Evolutionary conservation across 352 stramenopile genomes (phyloP).

Genomic region (Pythium dissimile): DNA sequence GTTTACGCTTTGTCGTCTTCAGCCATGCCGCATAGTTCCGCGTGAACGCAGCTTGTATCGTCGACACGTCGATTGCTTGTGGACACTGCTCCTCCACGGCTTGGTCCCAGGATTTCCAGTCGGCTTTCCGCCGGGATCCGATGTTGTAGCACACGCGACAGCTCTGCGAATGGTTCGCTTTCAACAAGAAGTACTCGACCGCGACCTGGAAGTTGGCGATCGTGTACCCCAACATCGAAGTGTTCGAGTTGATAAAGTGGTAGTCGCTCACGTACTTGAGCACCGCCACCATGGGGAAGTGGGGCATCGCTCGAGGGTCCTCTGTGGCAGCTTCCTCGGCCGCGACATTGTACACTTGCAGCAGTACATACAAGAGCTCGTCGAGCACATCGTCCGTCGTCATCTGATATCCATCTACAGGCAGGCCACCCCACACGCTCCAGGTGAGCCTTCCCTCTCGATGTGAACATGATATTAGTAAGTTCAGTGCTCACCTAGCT

Average conservation of each 20-base stretch:
- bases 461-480: too few relatives aligned
- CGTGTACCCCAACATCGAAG: constrained; percentile 71
- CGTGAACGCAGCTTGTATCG: constrained; percentile 15
- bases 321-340: constrained; percentile 5
- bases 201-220: constrained; percentile 81
- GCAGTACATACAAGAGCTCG: constrained; percentile 63
- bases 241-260: constrained; percentile 85
- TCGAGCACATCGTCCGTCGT: constrained; percentile 83
- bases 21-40: constrained; percentile 17
- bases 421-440: too few relatives aligned
- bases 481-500: constrained; percentile 35
- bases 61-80: constrained; percentile 14
- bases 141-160: constrained; percentile 25
- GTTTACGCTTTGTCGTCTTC: background rate
- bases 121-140: background rate
- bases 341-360: constrained; percentile 42
- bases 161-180: constrained; percentile 22
- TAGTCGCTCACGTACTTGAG: constrained; percentile 74
- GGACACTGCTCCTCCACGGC: constrained; percentile 13
- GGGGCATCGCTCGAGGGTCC: constrained; percentile 1
- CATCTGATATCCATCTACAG: constrained; percentile 42
- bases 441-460: too few relatives aligned
- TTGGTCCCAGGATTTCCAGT: constrained; percentile 13
- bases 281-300: constrained; percentile 52
- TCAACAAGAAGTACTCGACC: constrained; percentile 71